A percentile compares a stretch with the other conserved stretches of the same genome.
Evolutionary conservation across 2,329 filamentous ascomycete genomes (phyloP).

Genomic region (Hypomyces perniciosus): DNA sequence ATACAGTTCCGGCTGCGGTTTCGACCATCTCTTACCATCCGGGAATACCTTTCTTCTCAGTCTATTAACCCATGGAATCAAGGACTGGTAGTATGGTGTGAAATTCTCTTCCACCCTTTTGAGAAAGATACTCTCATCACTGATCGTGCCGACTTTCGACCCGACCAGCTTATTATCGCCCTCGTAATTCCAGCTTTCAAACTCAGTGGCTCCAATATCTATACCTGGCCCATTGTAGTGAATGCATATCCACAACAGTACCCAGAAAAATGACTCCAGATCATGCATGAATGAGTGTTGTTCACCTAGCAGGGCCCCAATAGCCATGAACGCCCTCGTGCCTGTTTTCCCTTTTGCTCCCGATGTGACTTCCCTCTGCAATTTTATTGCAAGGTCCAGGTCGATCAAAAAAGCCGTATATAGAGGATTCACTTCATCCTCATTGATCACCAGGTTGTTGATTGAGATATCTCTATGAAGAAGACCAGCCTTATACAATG

Average conservation of each 20-base stretch:
- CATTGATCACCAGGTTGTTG: too few species aligned
- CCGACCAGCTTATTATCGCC: conserved; percentile 20
- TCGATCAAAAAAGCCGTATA: too few species aligned
- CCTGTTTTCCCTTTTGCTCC: conserved; percentile 36
- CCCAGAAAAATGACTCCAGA: conserved; percentile 44
- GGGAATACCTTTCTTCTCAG: conserved; percentile 28
- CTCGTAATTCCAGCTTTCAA: conserved; percentile 29
- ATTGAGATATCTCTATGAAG: neutral
- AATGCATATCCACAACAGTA: conserved; percentile 41
- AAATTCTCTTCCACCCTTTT: conserved; percentile 18
- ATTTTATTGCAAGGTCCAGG: too few species aligned
- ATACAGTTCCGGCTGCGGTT: conserved; percentile 4
- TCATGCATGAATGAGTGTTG: conserved; percentile 42
- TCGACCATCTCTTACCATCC: conserved; percentile 18
- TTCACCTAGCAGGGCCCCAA: conserved; percentile 36
- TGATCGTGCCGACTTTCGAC: conserved; percentile 19
- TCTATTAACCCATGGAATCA: conserved; percentile 28
- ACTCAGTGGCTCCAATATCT: conserved; percentile 20
- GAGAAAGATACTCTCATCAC: conserved; percentile 20
- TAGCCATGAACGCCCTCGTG: conserved; percentile 41
- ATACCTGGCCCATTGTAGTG: conserved; percentile 6
- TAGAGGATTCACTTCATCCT: too few species aligned
- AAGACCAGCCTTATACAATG: conserved; percentile 27
- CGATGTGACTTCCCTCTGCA: conserved; percentile 21
- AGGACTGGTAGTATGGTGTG: conserved; percentile 23